Base-by-base conservation (phyloP, 1,284 basidiomycete genomes). In the Volvariella surrecta region DNA sequence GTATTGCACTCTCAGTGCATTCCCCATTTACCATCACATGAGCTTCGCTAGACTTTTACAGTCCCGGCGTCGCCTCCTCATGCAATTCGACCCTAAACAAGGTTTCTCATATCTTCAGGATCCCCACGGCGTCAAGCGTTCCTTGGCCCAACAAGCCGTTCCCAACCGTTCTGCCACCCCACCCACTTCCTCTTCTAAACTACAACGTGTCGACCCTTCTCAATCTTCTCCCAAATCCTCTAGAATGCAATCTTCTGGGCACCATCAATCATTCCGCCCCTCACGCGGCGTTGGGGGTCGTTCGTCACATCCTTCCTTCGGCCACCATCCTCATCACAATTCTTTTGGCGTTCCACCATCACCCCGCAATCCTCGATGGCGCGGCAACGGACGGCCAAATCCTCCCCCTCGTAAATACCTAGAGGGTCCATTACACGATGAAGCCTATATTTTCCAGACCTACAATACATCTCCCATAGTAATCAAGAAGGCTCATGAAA, bases 61-160 rank as follows among this genome's bases (percentile, higher is more conserved):
- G 55, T 60, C 66, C 49, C 68, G 72, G 67, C 69, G 63, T 60
- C n/a, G n/a, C n/a, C 63, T 69, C 58, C 67, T 75, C 64, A 78
- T 79, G 75, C 71, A 73, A 67, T 54, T 71, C 54, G 68, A 74
- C 58, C 58, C 64, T 13, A 45, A 53, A 48, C 49, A 52, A 48
- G 51, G 40, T 48, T 52, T 40, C 44, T 49, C 39, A 37, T 45
- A 30, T 42, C 45, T 24, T 47, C 32, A 46, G 24, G 6, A 49
- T 31, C 34, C 45, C 47, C 47, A 48, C 19, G 37, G 45, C 38
- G 46, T 62, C 39, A 71, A 73, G 58, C 66, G 70, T 42, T 50
- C 67, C n/a, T 58, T 62, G 49, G 56, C 37, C 47, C 52, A 39
- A 46, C 46, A 21, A 45, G 49, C 28, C 39, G 32, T 42, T 37